Conservation (phyloP, 2,329 filamentous ascomycete genomes). For the Aphanocladium album region DNA sequence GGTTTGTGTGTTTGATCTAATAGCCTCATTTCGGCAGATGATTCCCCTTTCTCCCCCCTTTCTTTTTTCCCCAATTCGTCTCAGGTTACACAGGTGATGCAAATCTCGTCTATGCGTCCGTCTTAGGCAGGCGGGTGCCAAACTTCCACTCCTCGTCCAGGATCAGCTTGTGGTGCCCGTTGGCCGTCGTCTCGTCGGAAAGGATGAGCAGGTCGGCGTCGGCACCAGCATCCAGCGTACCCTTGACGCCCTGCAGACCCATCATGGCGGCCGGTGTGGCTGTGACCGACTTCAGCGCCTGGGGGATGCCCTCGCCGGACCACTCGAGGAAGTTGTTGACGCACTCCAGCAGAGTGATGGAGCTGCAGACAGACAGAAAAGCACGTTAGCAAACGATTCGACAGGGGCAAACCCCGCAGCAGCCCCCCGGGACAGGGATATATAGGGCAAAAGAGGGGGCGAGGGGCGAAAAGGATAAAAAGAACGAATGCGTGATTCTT, state of each 20-base stretch:
- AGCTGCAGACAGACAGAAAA: constrained; percentile 36
- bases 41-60: not conserved
- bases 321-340: constrained; percentile 76
- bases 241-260: constrained; percentile 62
- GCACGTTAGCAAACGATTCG: not conserved
- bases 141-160: constrained; percentile 82
- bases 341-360: constrained; percentile 72
- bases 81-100: not conserved
- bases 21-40: not conserved
- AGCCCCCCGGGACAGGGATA: not conserved
- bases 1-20: not conserved
- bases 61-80: not conserved
- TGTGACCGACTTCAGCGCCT: constrained; percentile 68
- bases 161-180: constrained; percentile 46
- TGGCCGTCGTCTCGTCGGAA: constrained; percentile 43
- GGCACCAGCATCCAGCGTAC: constrained; percentile 55
- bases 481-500: constrained; percentile 26
- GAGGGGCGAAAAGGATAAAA: not conserved
- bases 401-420: not conserved
- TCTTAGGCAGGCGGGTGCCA: constrained; percentile 47
- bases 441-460: too few species aligned
- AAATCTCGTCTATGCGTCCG: constrained; percentile 11
- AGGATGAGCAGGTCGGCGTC: constrained; percentile 68
- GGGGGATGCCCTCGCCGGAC: constrained; percentile 62
- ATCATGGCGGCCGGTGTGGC: constrained; percentile 73